phyloP scores from a whole-genome alignment of 352 stramenopile species.

The Globisporangium cylindrosporum region DNA sequence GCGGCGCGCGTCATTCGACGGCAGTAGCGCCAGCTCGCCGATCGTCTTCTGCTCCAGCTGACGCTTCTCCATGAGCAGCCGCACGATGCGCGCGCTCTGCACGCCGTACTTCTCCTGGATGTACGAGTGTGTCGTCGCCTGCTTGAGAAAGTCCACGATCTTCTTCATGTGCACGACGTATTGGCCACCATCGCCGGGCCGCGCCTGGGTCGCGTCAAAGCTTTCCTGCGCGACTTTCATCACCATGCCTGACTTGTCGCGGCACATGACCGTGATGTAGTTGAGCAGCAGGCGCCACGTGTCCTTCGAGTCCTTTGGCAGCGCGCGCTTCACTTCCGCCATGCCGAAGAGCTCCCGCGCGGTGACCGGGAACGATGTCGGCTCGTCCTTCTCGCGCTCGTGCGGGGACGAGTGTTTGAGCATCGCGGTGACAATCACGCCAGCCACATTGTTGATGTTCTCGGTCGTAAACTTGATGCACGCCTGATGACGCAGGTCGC shows the following conservation, averaged over 20 bases:
- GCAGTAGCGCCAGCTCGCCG: constrained; percentile 77
- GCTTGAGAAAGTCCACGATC: constrained; percentile 75
- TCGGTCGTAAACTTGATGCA: constrained; percentile 81
- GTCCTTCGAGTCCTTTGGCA: constrained; percentile 76
- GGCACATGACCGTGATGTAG: constrained; percentile 89
- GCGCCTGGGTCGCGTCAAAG: constrained; percentile 59
- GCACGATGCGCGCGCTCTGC: constrained; percentile 80
- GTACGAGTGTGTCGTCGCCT: constrained; percentile 79
- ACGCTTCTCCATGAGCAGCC: constrained; percentile 80
- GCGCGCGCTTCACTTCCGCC: constrained; percentile 59
- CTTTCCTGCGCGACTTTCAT: constrained; percentile 74
- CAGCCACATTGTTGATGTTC: constrained; percentile 83
- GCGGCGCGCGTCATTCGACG: constrained; percentile 75
- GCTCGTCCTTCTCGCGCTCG: constrained; percentile 78
- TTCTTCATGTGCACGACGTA: constrained; percentile 90
- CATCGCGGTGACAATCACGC: constrained; percentile 79
- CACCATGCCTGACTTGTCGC: constrained; percentile 87
- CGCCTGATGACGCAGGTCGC: constrained; percentile 73
- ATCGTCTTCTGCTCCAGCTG: constrained; percentile 88
- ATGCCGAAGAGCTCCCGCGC: constrained; percentile 76
- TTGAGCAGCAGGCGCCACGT: constrained; percentile 84
- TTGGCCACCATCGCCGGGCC: constrained; percentile 73
- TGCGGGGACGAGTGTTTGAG: constrained; percentile 75
- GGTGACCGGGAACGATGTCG: constrained; percentile 73
- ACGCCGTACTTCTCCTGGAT: constrained; percentile 81